phyloP scores from a whole-genome alignment of 495 filamentous ascomycete genomes.

The Poronia punctata region DNA sequence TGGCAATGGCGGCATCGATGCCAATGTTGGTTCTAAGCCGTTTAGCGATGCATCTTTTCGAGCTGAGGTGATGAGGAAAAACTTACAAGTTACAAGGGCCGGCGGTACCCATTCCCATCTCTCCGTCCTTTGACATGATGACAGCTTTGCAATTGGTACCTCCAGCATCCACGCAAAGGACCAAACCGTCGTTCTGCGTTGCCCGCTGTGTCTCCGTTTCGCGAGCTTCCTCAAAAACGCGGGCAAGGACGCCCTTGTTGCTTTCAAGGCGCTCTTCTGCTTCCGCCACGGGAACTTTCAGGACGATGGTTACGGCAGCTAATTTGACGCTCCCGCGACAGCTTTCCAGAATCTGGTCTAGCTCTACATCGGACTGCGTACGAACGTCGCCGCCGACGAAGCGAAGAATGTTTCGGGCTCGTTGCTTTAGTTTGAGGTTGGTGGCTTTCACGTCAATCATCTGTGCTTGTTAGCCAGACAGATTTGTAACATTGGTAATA shows the following conservation, averaged over 20 bases:
- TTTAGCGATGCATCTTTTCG: too few relatives aligned
- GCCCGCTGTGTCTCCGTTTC: neutral
- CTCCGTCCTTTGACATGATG: slow-evolving; percentile 10
- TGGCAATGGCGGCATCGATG: slow-evolving; percentile 25
- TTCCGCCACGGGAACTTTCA: slow-evolving; percentile 16
- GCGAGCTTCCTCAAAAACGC: slow-evolving; percentile 14
- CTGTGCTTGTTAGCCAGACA: slow-evolving; percentile 15
- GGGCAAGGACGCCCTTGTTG: slow-evolving; percentile 25
- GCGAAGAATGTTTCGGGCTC: slow-evolving; percentile 31
- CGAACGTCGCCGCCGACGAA: slow-evolving; percentile 14
- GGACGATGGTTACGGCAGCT: slow-evolving; percentile 27
- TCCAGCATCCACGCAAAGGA: slow-evolving; percentile 36
- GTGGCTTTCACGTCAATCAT: slow-evolving; percentile 37
- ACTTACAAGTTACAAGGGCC: slow-evolving; percentile 35
- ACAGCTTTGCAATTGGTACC: slow-evolving; percentile 32
- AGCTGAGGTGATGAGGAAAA: too few relatives aligned
- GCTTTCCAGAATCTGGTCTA: slow-evolving; percentile 22
- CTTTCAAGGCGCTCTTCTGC: slow-evolving; percentile 14
- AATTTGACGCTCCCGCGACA: slow-evolving; percentile 31
- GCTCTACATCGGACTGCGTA: slow-evolving; percentile 15
- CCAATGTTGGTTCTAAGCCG: slow-evolving; percentile 15
- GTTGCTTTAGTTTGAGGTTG: slow-evolving; percentile 32
- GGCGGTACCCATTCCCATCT: slow-evolving; percentile 19
- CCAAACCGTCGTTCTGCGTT: slow-evolving; percentile 2
- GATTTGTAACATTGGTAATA: neutral